Evolutionary conservation across 2,329 filamentous ascomycete species (phyloP), one percentile per base, ranked within the genome.

Genomic region (Fusarium kyushuense): DNA sequence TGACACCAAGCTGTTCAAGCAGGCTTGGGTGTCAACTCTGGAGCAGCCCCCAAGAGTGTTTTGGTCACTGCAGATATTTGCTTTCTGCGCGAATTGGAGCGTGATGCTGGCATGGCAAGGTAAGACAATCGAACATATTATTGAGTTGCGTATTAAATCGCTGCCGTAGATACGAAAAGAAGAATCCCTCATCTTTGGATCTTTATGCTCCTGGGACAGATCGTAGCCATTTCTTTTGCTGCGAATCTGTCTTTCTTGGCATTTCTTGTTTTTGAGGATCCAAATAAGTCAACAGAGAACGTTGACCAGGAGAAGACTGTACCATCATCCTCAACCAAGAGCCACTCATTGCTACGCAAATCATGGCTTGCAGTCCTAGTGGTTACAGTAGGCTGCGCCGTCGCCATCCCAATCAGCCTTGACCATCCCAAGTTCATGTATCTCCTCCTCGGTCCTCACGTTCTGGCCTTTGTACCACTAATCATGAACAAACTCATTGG

Each of bases 131-230:
- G 8, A 27, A 27, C 27, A 27, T 27, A 9, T 27, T 8, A 27
- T 27, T 27, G 27, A 27, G 27, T 9, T 8, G 27, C 3, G 27
- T 27, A 23, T 16, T 49, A 1, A 49, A 1, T 3, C 23, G 12
- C 2, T 1, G 1, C 13, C 19, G 3, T 21, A 51, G 47, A 51
- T 6, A 51, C 25, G 2, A 51, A 51, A 27, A 29, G 3, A 16
- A 38, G 3, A 11, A 13, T 38, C 11, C 47, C 47, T 0, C 47
- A 51, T 36, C 32, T 51, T 5, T 51, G 47, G 47, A n/a, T 51
- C 2, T 40, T 51, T 12, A 51, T 51, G 47, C 47, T 51, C 3
- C n/a, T 51, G 9, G 47, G 47, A 6, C 47, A 51, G n/a, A 51
- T 51, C 6, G 33, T 51, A 4, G 47, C 47, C 3, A 51, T 51